These are phyloP conservation scores for Xerocomellus chrysenteron DNA, from an alignment of 768 basidiomycete genomes.

Conservation along the genomic window DNA sequence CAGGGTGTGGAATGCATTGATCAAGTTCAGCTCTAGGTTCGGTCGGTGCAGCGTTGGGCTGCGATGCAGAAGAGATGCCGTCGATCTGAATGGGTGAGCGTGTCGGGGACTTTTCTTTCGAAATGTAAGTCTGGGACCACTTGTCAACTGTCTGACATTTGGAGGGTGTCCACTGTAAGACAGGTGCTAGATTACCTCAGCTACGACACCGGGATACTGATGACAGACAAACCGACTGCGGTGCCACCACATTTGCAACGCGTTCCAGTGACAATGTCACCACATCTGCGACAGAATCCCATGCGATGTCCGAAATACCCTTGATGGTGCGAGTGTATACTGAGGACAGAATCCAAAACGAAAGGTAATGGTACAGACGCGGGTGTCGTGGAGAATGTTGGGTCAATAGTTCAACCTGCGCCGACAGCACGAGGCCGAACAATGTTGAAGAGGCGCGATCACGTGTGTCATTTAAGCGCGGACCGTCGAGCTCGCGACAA, in stretches of 20 bases:
- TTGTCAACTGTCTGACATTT: conserved; percentile 53
- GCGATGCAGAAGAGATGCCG: conserved; percentile 9
- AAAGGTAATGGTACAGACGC: neutral
- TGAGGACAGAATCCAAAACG: neutral
- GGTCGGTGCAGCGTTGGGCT: conserved; percentile 11
- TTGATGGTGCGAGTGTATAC: neutral
- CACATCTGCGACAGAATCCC: conserved; percentile 86
- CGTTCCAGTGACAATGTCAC: conserved; percentile 69
- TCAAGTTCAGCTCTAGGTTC: conserved; percentile 2
- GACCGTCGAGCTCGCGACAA: neutral
- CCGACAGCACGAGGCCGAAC: conserved; percentile 8
- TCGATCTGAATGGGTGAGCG: conserved; percentile 30
- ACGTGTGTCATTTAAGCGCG: conserved; percentile 14
- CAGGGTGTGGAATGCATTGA: neutral
- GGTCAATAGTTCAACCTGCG: conserved; percentile 5
- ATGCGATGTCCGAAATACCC: conserved; percentile 36
- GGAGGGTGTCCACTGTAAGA: conserved; percentile 57
- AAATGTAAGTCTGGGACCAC: conserved; percentile 81
- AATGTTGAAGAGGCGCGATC: conserved; percentile 8
- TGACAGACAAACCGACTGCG: conserved; percentile 63
- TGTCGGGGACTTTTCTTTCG: conserved; percentile 49
- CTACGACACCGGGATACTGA: neutral
- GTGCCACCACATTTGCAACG: conserved; percentile 82
- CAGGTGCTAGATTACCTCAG: conserved; percentile 51
- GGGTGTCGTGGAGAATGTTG: conserved; percentile 1